These are phyloP conservation scores for Aspergillus aculeatinus DNA, from an alignment of 2,329 filamentous ascomycete species.

Conservation along the genomic window DNA sequence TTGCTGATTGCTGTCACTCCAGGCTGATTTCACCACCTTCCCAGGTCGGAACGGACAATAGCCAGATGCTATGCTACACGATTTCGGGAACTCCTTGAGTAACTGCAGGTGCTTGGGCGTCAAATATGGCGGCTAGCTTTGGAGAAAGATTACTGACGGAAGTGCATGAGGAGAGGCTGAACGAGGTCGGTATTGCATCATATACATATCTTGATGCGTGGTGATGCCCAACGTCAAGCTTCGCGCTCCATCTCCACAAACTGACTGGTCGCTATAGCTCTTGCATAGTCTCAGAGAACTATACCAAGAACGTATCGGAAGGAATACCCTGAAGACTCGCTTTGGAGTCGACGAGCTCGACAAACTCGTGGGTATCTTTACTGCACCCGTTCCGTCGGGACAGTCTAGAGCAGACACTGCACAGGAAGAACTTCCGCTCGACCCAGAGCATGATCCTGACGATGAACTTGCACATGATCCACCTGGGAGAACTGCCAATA, in stretches of 20 bases:
- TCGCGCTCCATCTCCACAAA: no score
- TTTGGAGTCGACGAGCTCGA: conserved; percentile 52
- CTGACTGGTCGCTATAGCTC: conserved; percentile 22
- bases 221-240: background rate
- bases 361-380: conserved; percentile 40
- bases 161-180: conserved; percentile 50
- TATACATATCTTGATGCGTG: background rate
- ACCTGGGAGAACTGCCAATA: background rate
- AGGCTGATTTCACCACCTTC: background rate
- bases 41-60: no score
- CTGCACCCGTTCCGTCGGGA: conserved; percentile 19
- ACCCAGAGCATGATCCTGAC: background rate
- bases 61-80: no score
- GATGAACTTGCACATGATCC: background rate
- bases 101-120: background rate
- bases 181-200: conserved; percentile 47
- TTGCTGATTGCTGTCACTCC: background rate
- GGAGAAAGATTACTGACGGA: conserved; percentile 55
- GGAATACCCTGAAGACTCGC: conserved; percentile 14
- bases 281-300: conserved; percentile 32
- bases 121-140: conserved; percentile 38
- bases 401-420: conserved; percentile 4
- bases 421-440: background rate
- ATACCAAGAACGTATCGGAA: conserved; percentile 18
- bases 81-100: background rate